phyloP scores from a whole-genome alignment of 306 rosid genomes.

The Luffa acutangula region DNA sequence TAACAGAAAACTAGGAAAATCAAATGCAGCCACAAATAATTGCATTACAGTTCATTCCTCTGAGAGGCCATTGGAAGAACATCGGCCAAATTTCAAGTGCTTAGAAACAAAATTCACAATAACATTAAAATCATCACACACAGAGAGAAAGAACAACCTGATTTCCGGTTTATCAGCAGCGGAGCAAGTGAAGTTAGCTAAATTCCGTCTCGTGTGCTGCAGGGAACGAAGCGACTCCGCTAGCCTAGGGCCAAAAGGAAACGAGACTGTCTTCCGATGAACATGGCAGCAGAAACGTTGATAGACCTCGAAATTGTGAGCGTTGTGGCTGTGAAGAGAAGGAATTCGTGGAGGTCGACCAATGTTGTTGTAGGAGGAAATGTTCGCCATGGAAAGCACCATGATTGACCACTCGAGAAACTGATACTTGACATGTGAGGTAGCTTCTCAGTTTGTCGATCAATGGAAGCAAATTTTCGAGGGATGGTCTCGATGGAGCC shows the following conservation, averaged over 20 bases:
- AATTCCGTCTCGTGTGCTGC: slow-evolving; percentile 2
- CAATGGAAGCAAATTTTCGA: neutral
- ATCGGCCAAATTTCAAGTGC: neutral
- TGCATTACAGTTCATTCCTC: neutral
- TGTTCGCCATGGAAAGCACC: neutral
- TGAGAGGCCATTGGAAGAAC: neutral
- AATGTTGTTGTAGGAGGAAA: neutral
- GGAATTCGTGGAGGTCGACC: neutral
- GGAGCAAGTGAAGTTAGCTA: slow-evolving; percentile 31
- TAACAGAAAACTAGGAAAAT: neutral
- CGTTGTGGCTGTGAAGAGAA: neutral
- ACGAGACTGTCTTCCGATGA: neutral
- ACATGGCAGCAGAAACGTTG: neutral
- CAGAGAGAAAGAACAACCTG: slow-evolving; percentile 37
- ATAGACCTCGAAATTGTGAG: neutral
- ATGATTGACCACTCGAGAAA: neutral
- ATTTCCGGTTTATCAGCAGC: slow-evolving; percentile 72
- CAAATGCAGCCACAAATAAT: neutral
- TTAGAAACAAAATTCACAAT: neutral
- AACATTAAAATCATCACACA: neutral
- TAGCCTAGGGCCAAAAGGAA: slow-evolving; percentile 1
- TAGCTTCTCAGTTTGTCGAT: neutral
- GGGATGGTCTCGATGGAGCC: slow-evolving; percentile 9
- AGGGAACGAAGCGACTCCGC: slow-evolving; percentile 3
- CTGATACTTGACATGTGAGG: neutral